Percentiles rank a stretch among this genome's conserved stretches.
These are phyloP conservation scores for Solanum okadae DNA, from an alignment of 257 asterid species.

Conservation along the genomic window DNA sequence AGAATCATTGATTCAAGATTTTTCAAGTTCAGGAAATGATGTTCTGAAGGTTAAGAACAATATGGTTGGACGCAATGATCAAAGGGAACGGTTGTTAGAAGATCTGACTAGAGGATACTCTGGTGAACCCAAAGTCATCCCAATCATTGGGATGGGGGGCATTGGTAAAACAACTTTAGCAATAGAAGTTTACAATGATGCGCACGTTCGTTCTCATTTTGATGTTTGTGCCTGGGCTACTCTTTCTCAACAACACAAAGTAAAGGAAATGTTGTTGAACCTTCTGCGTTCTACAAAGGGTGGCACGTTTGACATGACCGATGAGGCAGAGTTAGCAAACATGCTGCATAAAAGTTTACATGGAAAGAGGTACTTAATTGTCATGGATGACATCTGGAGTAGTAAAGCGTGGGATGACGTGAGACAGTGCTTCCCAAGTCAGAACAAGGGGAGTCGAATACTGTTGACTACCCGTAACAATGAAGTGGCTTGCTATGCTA, in stretches of 20 bases:
- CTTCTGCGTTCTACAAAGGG: neutral
- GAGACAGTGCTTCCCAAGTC: neutral
- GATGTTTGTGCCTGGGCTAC: constrained; percentile 4
- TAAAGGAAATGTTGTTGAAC: neutral
- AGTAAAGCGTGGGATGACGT: neutral
- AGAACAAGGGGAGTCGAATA: constrained; percentile 4
- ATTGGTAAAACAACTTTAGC: neutral
- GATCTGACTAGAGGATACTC: neutral
- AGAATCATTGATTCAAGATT: neutral
- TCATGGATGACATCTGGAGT: constrained; percentile 13
- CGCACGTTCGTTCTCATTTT: neutral
- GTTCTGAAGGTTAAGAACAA: neutral
- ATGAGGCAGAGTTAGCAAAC: neutral
- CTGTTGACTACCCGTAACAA: neutral
- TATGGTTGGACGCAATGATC: neutral
- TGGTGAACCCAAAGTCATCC: neutral
- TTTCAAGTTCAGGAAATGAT: neutral
- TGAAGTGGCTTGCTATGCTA: neutral
- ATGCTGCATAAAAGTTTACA: neutral
- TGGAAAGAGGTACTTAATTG: neutral
- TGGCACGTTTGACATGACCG: neutral
- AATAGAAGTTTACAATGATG: neutral
- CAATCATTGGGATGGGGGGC: constrained; percentile 3
- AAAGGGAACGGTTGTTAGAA: neutral
- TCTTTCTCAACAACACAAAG: neutral